These are phyloP conservation scores for Coniochaeta prunicola DNA, from an alignment of 2,329 filamentous ascomycete species.

Conservation along the genomic window DNA sequence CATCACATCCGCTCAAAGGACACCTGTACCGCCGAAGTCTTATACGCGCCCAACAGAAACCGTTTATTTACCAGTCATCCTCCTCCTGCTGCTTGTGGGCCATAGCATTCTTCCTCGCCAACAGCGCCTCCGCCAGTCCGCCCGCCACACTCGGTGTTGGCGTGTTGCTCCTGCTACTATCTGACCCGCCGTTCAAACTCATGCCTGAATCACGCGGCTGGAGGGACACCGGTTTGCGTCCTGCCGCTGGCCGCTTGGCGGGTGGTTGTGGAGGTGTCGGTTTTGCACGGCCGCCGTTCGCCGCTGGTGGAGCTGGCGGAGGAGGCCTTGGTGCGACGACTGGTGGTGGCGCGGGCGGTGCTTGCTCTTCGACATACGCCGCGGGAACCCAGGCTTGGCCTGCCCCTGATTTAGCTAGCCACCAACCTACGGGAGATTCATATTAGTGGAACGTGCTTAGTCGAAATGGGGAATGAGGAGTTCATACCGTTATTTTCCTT, in stretches of 20 bases:
- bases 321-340: constrained; percentile 54
- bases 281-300: constrained; percentile 75
- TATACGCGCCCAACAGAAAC: constrained; percentile 2
- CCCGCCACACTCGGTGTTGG: constrained; percentile 66
- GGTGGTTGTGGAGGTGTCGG: constrained; percentile 58
- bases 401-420: constrained; percentile 69
- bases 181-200: constrained; percentile 52
- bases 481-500: constrained; percentile 88
- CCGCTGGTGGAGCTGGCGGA: constrained; percentile 63
- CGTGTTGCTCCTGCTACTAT: constrained; percentile 61
- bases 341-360: constrained; percentile 51
- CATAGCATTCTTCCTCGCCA: constrained; percentile 71
- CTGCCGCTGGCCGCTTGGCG: constrained; percentile 66
- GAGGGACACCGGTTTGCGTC: constrained; percentile 62
- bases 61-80: constrained; percentile 47
- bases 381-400: constrained; percentile 92
- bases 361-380: constrained; percentile 85
- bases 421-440: constrained; percentile 67
- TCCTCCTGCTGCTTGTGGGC: constrained; percentile 64
- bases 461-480: too few species aligned
- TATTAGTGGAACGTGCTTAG: constrained; percentile 14
- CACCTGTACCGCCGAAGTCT: not conserved
- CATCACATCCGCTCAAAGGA: not conserved
- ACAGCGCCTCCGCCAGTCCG: constrained; percentile 70
- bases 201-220: constrained; percentile 67